These are phyloP conservation scores for Cercospora zeina DNA, from an alignment of 2,329 filamentous ascomycete genomes.

Conservation along the genomic window DNA sequence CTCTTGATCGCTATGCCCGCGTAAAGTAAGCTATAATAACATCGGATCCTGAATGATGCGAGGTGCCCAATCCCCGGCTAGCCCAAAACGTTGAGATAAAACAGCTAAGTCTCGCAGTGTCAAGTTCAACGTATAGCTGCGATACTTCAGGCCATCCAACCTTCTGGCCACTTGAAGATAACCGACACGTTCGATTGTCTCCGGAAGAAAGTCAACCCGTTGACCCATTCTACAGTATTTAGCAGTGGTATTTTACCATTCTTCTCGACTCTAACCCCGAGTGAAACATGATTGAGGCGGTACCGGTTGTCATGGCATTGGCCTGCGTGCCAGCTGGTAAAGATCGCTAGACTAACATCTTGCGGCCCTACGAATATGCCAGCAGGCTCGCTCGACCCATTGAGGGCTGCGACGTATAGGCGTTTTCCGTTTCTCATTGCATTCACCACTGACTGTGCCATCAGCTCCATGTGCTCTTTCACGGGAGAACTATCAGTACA, in stretches of 20 bases:
- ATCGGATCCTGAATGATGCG: too few species aligned
- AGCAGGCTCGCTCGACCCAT: not conserved
- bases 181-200: not conserved
- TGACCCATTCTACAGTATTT: conserved; percentile 14
- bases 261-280: conserved; percentile 2
- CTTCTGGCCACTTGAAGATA: conserved; percentile 1
- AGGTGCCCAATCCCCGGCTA: too few species aligned
- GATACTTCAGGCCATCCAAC: not conserved
- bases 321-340: conserved; percentile 15
- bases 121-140: not conserved
- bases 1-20: too few species aligned
- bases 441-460: conserved; percentile 11
- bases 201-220: conserved; percentile 19
- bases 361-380: conserved; percentile 12
- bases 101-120: not conserved
- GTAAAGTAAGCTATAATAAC: too few species aligned
- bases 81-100: too few species aligned
- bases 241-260: not conserved
- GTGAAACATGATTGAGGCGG: conserved; percentile 4
- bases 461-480: conserved; percentile 17
- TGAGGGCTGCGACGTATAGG: conserved; percentile 4
- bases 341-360: not conserved
- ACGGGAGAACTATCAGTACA: not conserved
- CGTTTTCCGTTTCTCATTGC: not conserved
- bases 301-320: conserved; percentile 3